Base-by-base conservation (phyloP, 495 filamentous ascomycete species). In the Penicillium egyptiacum region DNA sequence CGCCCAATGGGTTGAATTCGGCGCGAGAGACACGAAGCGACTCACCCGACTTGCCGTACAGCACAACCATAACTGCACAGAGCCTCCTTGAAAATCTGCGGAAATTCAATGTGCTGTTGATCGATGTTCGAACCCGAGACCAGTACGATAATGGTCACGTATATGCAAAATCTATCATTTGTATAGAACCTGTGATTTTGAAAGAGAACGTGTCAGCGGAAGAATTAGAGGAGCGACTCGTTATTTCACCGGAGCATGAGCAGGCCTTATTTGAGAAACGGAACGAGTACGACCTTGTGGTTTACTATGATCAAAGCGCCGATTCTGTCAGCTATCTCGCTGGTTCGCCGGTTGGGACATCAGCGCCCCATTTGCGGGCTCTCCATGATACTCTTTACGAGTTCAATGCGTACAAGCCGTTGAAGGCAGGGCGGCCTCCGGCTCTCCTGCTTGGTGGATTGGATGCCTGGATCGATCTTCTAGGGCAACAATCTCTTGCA, bases 141-240 rank as follows among this genome's bases (percentile, higher is more conserved):
- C 81, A 89, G 31, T 99, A 88, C 66, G 91, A 97, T 60, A 75
- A 82, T 37, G 94, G 94, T 1, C 95, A 99, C 63, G 90, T 99
- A 41, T 86, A 84, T 75, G 84, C 86, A 9, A 82, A 83, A 50
- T 88, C 82, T 9, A 87, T 92, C 31, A 88, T 98, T 42, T 98
- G 93, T 71, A 80, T 98, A 49, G 94, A 99, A 63, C 91, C 93
- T n/a, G 83, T 92, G 39, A 82, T 82, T 14, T 68, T 90, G 55
- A 82, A 87, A 50, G 78, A 83, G 39, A 87, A 91, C 43, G 88
- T 96, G 42, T 96, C 92, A 0, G 93, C 90, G 10, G 88, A 91
- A 48, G 83, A 97, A 51, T 81, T 99, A 16, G 84, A 83, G 53
- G 89, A 96, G 50, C 86, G 87, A 28, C 81, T 97, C 56, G 82